A percentile compares a stretch with the other conserved stretches of the same genome.
Evolutionary conservation across 352 stramenopile genomes (phyloP).

Genomic region (Phytophthora palmivora): DNA sequence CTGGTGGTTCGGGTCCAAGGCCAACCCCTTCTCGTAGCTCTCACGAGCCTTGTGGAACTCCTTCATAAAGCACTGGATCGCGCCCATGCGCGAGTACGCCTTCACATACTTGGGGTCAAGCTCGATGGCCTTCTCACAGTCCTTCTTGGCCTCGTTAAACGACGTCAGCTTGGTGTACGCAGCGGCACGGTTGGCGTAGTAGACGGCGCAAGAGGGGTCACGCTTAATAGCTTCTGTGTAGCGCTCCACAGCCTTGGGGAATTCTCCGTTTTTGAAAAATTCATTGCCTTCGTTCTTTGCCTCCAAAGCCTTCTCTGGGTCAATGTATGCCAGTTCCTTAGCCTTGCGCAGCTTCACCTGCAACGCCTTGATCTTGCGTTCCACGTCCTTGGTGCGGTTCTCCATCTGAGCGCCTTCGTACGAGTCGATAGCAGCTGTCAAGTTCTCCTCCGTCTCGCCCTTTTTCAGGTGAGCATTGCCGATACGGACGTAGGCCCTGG

Average conservation of each 20-base stretch:
- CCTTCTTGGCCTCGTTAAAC: conserved; percentile 90
- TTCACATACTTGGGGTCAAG: conserved; percentile 99
- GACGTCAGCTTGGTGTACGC: conserved; percentile 99
- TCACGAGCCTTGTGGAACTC: conserved; percentile 99
- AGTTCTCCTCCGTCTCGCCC: conserved; percentile 88
- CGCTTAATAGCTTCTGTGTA: conserved; percentile 99
- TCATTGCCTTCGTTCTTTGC: conserved; percentile 99
- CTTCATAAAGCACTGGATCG: conserved; percentile 99
- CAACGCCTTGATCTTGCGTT: conserved; percentile 96
- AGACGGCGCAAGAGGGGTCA: conserved; percentile 97
- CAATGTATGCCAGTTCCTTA: conserved; percentile 94
- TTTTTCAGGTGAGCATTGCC: conserved; percentile 98
- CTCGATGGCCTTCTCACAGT: conserved; percentile 98
- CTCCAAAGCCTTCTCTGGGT: conserved; percentile 96
- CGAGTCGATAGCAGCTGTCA: conserved; percentile 83
- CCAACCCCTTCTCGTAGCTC: conserved; percentile 96
- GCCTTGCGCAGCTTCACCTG: conserved; percentile 96
- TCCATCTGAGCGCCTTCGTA: conserved; percentile 91
- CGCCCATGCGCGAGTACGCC: conserved; percentile 97
- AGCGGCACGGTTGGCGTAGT: conserved; percentile 98
- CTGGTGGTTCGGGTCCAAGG: conserved; percentile 94
- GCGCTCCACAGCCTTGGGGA: conserved; percentile 91
- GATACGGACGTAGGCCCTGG: conserved; percentile 95
- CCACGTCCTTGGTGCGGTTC: conserved; percentile 92
- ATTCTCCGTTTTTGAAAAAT: conserved; percentile 96